These are phyloP conservation scores for Flaveria robusta DNA, from an alignment of 129 eudicot species.

Conservation along the genomic window DNA sequence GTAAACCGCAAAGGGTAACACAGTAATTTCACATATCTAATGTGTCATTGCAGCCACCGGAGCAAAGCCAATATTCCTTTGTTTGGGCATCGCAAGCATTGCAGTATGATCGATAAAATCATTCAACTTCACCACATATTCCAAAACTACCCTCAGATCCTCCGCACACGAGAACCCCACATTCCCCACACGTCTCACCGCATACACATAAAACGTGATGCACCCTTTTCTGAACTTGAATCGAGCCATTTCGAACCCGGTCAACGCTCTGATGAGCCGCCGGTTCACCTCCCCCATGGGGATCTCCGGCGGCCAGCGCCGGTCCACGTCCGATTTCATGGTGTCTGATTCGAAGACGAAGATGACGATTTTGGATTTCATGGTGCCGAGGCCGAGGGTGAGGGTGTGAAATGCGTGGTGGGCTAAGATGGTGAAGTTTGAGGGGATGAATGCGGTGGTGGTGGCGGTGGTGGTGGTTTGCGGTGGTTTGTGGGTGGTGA, in stretches of 20 bases:
- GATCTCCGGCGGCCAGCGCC: constrained; percentile 76
- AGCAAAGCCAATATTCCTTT: constrained; percentile 65
- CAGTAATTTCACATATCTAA: constrained; percentile 29
- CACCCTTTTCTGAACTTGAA: constrained; percentile 94
- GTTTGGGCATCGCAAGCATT: constrained; percentile 93
- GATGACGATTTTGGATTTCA: constrained; percentile 72
- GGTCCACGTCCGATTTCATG: constrained; percentile 59
- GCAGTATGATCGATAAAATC: constrained; percentile 96
- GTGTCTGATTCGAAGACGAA: constrained; percentile 73
- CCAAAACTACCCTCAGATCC: constrained; percentile 65
- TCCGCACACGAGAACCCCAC: constrained; percentile 68
- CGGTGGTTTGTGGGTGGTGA: constrained; percentile 21
- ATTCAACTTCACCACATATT: constrained; percentile 70
- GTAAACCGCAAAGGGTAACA: constrained; percentile 10
- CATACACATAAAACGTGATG: constrained; percentile 84
- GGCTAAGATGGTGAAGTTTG: constrained; percentile 90
- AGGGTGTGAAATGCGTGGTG: constrained; percentile 98
- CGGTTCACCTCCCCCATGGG: constrained; percentile 84
- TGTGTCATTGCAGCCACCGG: constrained; percentile 72
- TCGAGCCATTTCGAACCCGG: constrained; percentile 78
- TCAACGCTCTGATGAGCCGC: constrained; percentile 55
- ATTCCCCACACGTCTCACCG: constrained; percentile 56
- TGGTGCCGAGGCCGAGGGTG: constrained; percentile 88
- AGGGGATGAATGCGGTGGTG: constrained; percentile 73
- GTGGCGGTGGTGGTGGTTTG: constrained; percentile 53